These are phyloP conservation scores for Nemania diffusa DNA, from an alignment of 2,329 filamentous ascomycete genomes.

Conservation along the genomic window DNA sequence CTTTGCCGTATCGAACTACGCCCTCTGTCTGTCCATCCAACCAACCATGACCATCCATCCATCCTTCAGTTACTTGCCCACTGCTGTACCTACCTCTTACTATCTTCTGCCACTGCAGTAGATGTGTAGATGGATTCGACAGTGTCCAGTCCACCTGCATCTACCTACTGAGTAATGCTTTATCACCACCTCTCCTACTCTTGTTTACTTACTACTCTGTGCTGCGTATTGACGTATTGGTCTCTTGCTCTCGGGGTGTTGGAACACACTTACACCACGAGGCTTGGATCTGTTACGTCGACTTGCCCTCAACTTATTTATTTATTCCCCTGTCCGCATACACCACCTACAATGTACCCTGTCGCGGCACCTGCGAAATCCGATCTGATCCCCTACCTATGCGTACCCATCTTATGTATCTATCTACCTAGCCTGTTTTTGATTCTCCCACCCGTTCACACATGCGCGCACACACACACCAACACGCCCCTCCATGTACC, in stretches of 20 bases:
- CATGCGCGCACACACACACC: not conserved
- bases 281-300: slow-evolving; percentile 28
- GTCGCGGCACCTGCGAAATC: slow-evolving; percentile 38
- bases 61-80: no score
- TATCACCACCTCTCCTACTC: slow-evolving; percentile 9
- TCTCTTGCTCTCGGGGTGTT: slow-evolving; percentile 5
- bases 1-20: slow-evolving; percentile 26
- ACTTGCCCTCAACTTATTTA: slow-evolving; percentile 22
- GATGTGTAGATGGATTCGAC: slow-evolving; percentile 2
- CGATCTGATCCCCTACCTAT: slow-evolving; percentile 35
- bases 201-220: slow-evolving; percentile 2
- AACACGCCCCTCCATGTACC: not conserved
- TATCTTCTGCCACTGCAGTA: slow-evolving; percentile 3
- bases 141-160: no score
- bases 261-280: slow-evolving; percentile 11
- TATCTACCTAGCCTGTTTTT: slow-evolving; percentile 32
- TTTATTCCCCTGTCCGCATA: slow-evolving; percentile 35
- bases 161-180: no score
- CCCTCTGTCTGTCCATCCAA: not conserved
- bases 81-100: no score
- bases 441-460: slow-evolving; percentile 35
- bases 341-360: slow-evolving; percentile 29
- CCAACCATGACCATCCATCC: not conserved
- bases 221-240: no score
- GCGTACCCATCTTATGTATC: no score